Base-by-base conservation (phyloP, 176 grass and related monocot genomes). In the Phoenix dactylifera region DNA sequence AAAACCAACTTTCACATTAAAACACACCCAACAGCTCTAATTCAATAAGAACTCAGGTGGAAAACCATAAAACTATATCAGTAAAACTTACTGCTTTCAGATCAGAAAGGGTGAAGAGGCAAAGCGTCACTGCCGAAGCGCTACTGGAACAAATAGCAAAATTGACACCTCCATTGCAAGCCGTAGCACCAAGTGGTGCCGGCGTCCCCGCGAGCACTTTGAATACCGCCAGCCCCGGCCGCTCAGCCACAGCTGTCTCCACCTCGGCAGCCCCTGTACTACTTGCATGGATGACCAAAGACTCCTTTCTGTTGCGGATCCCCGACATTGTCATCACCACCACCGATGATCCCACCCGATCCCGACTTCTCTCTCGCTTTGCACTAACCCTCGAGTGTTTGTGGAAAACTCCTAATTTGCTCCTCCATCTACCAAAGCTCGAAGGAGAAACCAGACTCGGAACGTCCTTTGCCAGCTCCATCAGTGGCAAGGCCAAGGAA, bases 131-230 rank as follows among this genome's bases (percentile, higher is more conserved):
- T 1, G 87, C 76, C n/a, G 86, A 59, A 14, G 92, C 92, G 54
- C 56, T 71, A 23, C 54, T 24, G 22, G 92, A 96, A 65, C 85
- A 96, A 22, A 96, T 61, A 51, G 91, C 80, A 52, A 96, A 96
- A 74, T 96, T 96, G 74, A 96, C 83, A 50, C 85, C 85, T 4
- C 80, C 86, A n/a, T 54, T 67, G 63, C 51, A 77, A 55, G 72
- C 71, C 50, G 86, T 90, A 52, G 91, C 77, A 3, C 91, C 91
- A 1, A 96, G 83, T 51, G 86, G 91, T 24, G 51, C 30, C 25
- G 91, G 83, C 35, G 61, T 74, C 82, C 91, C 91, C 0, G 78
- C 77, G 68, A 96, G 78, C 72, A 90, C 83, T 44, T 67, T 64
- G 57, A 77, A 85, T 61, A 57, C 77, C 75, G 26, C 67, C 71